Base-by-base conservation (phyloP, 2,329 filamentous ascomycete species). In the Sporothrix variecibatus region DNA sequence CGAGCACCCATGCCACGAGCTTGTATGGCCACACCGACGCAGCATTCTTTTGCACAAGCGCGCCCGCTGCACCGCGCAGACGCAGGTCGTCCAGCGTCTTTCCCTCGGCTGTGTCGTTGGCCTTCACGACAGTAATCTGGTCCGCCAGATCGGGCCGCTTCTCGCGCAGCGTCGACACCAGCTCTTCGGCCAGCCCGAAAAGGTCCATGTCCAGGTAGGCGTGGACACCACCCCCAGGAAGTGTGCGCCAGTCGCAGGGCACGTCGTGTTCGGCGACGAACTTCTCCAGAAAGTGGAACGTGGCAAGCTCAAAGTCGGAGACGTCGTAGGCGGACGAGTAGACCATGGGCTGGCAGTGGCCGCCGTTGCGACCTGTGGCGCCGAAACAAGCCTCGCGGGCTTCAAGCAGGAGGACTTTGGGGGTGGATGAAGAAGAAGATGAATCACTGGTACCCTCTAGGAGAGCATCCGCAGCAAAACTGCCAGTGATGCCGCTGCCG, bases 21-120 rank as follows among this genome's bases (percentile, higher is more conserved):
- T 96, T 97, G 82, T 97, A 97, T 0, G 94, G 94, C 92, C 92
- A 95, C 64, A 94, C 80, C 77, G 89, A 90, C 0, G 90, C 92
- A 0, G 93, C 93, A 58, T 88, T 83, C 56, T 84, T 83, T 75
- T 91, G 91, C 20, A 91, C 83, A 3, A 94, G 86, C 6, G 90
- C 92, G 2, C 91, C 93, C 8, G 86, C 79, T 7, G 90, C 91
- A 8, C 81, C 81, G 0, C 87, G 86, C 1, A 92, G 82, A 3
- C 90, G 84, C 31, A 93, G 85, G 46, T 82, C 82, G 38, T 82
- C 83, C 3, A 93, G 82, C 1, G 80, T 40, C 34, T 51, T 23
- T 15, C 49, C 64, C 6, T 15, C 26, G 23, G 31, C 58, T 79
- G 76, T 73, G 75, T 73, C 43, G 31, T 75, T 73, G 31, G 75